phyloP scores from a whole-genome alignment of 768 basidiomycete species.

The Paxillus ammoniavirescens region DNA sequence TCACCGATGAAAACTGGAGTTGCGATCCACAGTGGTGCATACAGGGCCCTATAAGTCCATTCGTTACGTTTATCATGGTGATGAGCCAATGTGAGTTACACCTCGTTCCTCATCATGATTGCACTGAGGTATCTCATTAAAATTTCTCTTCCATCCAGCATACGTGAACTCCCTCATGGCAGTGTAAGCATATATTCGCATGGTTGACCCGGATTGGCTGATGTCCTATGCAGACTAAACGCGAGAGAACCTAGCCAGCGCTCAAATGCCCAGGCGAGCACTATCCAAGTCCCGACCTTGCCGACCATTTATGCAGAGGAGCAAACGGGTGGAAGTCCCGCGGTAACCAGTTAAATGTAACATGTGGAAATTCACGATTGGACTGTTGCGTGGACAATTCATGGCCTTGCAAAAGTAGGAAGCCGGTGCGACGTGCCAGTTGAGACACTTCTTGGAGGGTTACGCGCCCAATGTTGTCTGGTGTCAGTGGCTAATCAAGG shows the following conservation, averaged over 20 bases:
- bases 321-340: background rate
- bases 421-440: too few relatives aligned
- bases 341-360: background rate
- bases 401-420: background rate
- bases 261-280: background rate
- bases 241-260: background rate
- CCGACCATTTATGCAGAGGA: background rate
- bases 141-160: background rate
- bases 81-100: background rate
- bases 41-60: background rate
- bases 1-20: background rate
- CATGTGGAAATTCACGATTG: too few relatives aligned
- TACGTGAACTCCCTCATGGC: constrained; percentile 2
- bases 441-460: too few relatives aligned
- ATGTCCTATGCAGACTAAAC: background rate
- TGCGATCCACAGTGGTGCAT: background rate
- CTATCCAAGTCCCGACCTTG: background rate
- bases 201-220: background rate
- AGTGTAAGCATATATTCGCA: background rate
- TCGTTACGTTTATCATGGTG: background rate
- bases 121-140: too few relatives aligned
- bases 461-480: too few relatives aligned
- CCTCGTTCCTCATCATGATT: too few relatives aligned
- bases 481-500: background rate
- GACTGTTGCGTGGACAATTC: too few relatives aligned